Evolutionary conservation across 139 green algal species (phyloP).

Genomic region (Chlorella sp.): DNA sequence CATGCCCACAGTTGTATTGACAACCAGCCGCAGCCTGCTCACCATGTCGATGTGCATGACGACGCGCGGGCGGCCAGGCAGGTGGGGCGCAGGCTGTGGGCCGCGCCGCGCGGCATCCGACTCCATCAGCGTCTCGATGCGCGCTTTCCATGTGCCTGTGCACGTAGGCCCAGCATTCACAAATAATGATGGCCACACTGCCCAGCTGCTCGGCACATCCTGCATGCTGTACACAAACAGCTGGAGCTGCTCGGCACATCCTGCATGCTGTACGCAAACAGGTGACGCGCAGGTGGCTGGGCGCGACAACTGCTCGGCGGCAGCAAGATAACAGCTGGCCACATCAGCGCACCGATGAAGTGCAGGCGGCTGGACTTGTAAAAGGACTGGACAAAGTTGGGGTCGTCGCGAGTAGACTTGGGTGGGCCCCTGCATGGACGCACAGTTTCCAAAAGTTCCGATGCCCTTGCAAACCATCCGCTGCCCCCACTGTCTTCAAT

Average conservation of each 20-base stretch:
- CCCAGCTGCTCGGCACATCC: no score
- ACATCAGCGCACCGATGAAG: conserved; percentile 71
- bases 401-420: conserved; percentile 70
- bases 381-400: conserved; percentile 85
- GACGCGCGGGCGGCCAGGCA: not conserved
- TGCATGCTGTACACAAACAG: no score
- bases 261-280: no score
- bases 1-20: no score
- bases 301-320: no score
- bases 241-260: no score
- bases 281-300: no score
- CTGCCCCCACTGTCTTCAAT: no score
- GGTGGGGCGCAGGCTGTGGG: conserved; percentile 28
- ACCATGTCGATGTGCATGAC: conserved; percentile 97
- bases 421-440: conserved; percentile 47
- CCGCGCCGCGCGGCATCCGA: not conserved
- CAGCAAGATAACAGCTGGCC: not conserved
- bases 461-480: not conserved
- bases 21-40: no score
- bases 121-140: conserved; percentile 79
- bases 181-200: no score
- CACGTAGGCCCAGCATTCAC: no score
- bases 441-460: no score
- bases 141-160: conserved; percentile 77
- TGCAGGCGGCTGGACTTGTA: conserved; percentile 79